Evolutionary conservation across 345 rosid species (phyloP), one percentile per base, ranked within the genome.

Genomic region (Excoecaria agallocha): DNA sequence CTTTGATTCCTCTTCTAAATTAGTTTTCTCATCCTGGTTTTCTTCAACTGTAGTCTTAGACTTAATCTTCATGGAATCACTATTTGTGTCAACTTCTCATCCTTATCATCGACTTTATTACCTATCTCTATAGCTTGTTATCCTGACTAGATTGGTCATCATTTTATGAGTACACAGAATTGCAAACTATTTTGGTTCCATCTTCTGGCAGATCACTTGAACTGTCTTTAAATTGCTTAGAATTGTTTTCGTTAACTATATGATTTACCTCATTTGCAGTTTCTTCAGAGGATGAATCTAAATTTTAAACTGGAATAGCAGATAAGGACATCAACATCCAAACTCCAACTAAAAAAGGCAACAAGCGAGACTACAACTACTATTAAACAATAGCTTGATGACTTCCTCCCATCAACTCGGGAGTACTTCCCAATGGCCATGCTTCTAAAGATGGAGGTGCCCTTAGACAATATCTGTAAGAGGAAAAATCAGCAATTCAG

Each of bases 291-390:
- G 86, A 74, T 76, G 70, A 89, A 35, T 91, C 91, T 30, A 83
- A 85, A 74, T 78, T 88, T 74, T 85, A 85, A 59, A 78, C 87
- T 0, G 99, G 94, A 64, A 82, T 89, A 37, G 82, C 82, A 10
- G 94, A 86, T 1, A 97, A 92, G 0, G 97, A 93, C 13, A 92
- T 91, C 90, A 93, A 82, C 96, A 95, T 95, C 99, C 99, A 95
- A 45, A 89, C 86, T 66, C 98, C 99, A 51, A 91, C 92, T 81
- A 95, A 85, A 80, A 16, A 95, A 81, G 20, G 90, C 98, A 80
- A 95, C 98, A 64, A 95, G 91, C 70, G 88, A 92, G 51, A 85
- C 90, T 50, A 92, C 78, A 0, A 91, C 84, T 81, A 92, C 89
- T 0, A 90, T 88, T 4, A 97, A 91, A 76, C 97, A 94, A 82